Conservation (phyloP, 257 asterid species). For the Lavandula angustifolia region DNA sequence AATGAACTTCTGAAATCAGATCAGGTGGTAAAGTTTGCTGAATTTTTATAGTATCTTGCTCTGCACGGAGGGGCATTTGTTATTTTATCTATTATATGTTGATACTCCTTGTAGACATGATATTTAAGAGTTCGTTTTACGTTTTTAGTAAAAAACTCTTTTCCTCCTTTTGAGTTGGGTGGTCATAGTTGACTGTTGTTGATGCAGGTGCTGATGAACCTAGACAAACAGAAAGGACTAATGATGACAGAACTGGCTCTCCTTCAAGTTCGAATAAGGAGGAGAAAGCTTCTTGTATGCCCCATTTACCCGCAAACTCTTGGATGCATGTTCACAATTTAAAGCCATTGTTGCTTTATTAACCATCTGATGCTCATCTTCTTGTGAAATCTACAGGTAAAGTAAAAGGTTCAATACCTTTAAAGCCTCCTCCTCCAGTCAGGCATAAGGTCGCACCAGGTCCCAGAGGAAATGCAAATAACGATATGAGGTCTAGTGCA, state of each 20-base stretch:
- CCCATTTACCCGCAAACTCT: conserved; percentile 43
- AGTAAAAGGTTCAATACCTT: conserved; percentile 37
- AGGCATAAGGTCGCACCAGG: conserved; percentile 47
- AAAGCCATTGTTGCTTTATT: conserved; percentile 42
- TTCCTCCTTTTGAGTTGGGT: background rate
- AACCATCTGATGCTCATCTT: conserved; percentile 38
- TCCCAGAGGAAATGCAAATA: conserved; percentile 44
- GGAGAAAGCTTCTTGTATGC: conserved; percentile 42
- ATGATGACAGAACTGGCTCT: conserved; percentile 44
- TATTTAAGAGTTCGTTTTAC: conserved; percentile 13
- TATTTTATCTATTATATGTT: conserved; percentile 15
- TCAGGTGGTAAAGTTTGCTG: conserved; percentile 9
- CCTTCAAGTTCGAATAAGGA: conserved; percentile 46
- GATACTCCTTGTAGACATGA: conserved; percentile 11
- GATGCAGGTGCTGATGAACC: conserved; percentile 51
- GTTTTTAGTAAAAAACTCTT: background rate
- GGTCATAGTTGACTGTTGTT: conserved; percentile 42
- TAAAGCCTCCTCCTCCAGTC: conserved; percentile 45
- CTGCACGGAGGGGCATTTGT: background rate
- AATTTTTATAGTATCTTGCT: conserved; percentile 18
- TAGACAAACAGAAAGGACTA: conserved; percentile 42
- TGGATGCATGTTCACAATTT: conserved; percentile 41
- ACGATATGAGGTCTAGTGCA: conserved; percentile 41
- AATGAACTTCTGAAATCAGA: conserved; percentile 13
- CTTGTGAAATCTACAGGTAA: conserved; percentile 42